Evolutionary conservation across 164 flowering plant genomes (phyloP).

Genomic region (Platanus orientalis): DNA sequence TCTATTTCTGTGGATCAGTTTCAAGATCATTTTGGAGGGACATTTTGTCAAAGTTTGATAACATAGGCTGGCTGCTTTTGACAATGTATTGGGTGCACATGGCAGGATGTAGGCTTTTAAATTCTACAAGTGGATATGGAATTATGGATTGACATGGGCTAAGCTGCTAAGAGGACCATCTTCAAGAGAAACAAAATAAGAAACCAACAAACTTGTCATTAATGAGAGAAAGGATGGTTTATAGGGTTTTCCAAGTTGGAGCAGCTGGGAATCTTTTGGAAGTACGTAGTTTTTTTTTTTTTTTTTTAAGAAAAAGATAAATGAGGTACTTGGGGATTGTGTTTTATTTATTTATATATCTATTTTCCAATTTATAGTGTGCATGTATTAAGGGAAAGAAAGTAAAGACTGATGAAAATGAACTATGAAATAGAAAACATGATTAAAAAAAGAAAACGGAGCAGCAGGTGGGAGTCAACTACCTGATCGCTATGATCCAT

Average conservation of each 20-base stretch:
- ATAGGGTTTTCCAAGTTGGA: neutral
- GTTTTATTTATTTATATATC: no score
- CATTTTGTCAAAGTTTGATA: neutral
- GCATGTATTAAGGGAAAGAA: no score
- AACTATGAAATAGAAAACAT: no score
- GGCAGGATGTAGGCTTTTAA: neutral
- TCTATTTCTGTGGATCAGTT: neutral
- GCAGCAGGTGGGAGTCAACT: no score
- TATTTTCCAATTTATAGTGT: no score
- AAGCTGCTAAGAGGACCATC: neutral
- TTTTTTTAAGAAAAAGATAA: no score
- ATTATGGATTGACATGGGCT: neutral
- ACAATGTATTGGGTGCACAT: neutral
- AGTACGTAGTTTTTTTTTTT: no score
- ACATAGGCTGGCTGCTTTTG: no score
- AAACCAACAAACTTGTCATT: neutral
- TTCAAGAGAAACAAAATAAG: neutral
- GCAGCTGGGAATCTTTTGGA: neutral
- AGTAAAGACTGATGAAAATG: no score
- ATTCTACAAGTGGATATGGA: neutral
- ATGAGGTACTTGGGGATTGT: no score
- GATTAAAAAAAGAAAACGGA: no score
- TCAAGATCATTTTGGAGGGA: neutral
- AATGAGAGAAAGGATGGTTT: neutral
- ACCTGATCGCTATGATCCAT: no score